phyloP scores from a whole-genome alignment of 1,139 yeast genomes.

The Dujonia santamariae region DNA sequence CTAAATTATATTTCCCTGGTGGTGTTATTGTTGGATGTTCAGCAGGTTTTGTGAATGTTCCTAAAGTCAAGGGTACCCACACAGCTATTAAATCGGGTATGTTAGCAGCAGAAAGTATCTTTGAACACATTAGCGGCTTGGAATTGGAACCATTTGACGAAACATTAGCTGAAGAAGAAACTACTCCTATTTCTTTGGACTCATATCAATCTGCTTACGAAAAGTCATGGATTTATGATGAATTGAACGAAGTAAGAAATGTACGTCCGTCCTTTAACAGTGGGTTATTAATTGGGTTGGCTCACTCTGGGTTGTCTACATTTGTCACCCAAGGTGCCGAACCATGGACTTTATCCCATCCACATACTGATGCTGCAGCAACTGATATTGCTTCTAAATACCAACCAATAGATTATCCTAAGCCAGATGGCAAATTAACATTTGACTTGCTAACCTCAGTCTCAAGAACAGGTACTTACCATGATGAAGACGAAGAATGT shows the following conservation, averaged over 20 bases:
- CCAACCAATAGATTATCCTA: slow-evolving; percentile 80
- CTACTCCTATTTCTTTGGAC: slow-evolving; percentile 47
- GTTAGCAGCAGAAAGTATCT: slow-evolving; percentile 87
- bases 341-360: slow-evolving; percentile 84
- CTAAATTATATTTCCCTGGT: slow-evolving; percentile 88
- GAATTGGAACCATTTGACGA: slow-evolving; percentile 49
- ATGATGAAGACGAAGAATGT: slow-evolving; percentile 89
- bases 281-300: slow-evolving; percentile 76
- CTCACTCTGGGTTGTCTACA: slow-evolving; percentile 84
- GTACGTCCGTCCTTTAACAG: slow-evolving; percentile 86
- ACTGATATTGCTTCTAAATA: slow-evolving; percentile 66
- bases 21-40: slow-evolving; percentile 92
- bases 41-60: slow-evolving; percentile 96
- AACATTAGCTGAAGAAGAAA: slow-evolving; percentile 35
- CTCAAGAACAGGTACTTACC: slow-evolving; percentile 92
- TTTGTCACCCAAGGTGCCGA: slow-evolving; percentile 70
- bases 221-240: slow-evolving; percentile 82
- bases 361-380: slow-evolving; percentile 65
- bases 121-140: slow-evolving; percentile 51
- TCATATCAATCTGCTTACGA: slow-evolving; percentile 63
- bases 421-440: slow-evolving; percentile 87
- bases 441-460: slow-evolving; percentile 92
- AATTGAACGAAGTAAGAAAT: slow-evolving; percentile 78
- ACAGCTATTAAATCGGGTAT: slow-evolving; percentile 96
- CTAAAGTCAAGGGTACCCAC: slow-evolving; percentile 97